Percentiles rank a stretch among this genome's conserved stretches.
phyloP scores from a whole-genome alignment of 2,329 filamentous ascomycete genomes.

The Colletotrichum echinochloae region DNA sequence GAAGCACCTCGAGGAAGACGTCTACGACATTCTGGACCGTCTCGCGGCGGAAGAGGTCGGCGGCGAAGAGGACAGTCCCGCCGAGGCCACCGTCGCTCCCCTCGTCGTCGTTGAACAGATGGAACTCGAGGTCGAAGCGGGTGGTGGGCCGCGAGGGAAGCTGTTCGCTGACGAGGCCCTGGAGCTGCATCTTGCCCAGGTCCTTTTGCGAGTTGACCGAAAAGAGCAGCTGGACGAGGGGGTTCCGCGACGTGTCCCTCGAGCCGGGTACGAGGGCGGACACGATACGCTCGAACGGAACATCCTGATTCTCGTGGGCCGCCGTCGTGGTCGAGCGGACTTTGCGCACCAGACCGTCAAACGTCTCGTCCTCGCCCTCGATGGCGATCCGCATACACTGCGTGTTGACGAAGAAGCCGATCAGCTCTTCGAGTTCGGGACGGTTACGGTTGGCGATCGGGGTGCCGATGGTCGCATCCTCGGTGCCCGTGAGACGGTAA shows the following conservation, averaged over 20 bases:
- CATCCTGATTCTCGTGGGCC: constrained; percentile 43
- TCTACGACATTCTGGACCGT: neutral
- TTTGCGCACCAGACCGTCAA: constrained; percentile 40
- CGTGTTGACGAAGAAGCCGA: constrained; percentile 46
- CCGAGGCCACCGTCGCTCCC: constrained; percentile 12
- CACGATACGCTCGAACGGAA: constrained; percentile 26
- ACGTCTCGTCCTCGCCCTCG: constrained; percentile 33
- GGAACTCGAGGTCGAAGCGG: constrained; percentile 37
- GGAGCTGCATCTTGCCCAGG: constrained; percentile 2
- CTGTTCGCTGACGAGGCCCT: constrained; percentile 2
- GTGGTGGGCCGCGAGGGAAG: constrained; percentile 21
- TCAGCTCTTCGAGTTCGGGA: constrained; percentile 25
- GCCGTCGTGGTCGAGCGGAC: constrained; percentile 33
- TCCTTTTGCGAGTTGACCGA: constrained; percentile 18
- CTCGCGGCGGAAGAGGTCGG: constrained; percentile 42
- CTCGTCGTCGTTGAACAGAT: constrained; percentile 42
- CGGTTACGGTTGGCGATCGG: constrained; percentile 22
- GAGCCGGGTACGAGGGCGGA: constrained; percentile 11
- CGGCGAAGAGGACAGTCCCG: constrained; percentile 41
- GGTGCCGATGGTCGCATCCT: constrained; percentile 44
- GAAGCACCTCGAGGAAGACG: neutral
- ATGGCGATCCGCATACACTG: constrained; percentile 44
- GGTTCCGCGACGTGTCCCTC: constrained; percentile 22
- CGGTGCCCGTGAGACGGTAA: constrained; percentile 45
- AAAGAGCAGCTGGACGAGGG: constrained; percentile 22